Evolutionary conservation across 148 eudicot species (phyloP).

Genomic region (Chenopodium album): DNA sequence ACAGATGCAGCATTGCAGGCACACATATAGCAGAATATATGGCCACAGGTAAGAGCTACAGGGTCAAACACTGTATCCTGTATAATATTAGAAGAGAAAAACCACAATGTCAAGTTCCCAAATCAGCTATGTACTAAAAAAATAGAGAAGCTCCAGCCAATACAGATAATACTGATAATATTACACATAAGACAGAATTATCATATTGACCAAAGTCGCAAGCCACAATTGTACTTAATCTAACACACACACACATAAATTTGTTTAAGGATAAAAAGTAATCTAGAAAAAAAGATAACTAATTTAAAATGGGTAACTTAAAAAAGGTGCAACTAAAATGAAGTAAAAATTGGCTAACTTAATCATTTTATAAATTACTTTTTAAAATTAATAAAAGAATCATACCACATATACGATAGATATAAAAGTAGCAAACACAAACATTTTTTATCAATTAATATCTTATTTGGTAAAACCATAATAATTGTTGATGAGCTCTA

Average conservation of each 20-base stretch:
- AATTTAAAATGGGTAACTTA: no score
- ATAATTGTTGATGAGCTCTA: no score
- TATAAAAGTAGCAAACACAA: no score
- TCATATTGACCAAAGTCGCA: not conserved
- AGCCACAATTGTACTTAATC: not conserved
- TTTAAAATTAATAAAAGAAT: no score
- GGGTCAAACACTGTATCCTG: slow-evolving; percentile 93
- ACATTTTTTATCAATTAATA: no score
- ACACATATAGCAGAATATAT: slow-evolving; percentile 82
- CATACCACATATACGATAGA: no score
- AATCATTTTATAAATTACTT: no score
- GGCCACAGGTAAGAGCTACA: slow-evolving; percentile 80
- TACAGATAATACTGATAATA: not conserved
- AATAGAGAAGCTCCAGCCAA: not conserved
- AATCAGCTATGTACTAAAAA: not conserved
- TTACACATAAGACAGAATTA: not conserved
- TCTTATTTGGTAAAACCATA: no score
- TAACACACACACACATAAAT: not conserved
- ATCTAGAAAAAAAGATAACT: no score
- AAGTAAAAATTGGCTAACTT: no score
- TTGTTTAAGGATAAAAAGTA: no score
- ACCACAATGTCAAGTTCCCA: not conserved
- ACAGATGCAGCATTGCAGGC: slow-evolving; percentile 92
- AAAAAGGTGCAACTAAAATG: no score
- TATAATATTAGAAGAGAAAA: not conserved